Evolutionary conservation across 345 rosid genomes (phyloP).

Genomic region (Eucalyptus polyanthemos): DNA sequence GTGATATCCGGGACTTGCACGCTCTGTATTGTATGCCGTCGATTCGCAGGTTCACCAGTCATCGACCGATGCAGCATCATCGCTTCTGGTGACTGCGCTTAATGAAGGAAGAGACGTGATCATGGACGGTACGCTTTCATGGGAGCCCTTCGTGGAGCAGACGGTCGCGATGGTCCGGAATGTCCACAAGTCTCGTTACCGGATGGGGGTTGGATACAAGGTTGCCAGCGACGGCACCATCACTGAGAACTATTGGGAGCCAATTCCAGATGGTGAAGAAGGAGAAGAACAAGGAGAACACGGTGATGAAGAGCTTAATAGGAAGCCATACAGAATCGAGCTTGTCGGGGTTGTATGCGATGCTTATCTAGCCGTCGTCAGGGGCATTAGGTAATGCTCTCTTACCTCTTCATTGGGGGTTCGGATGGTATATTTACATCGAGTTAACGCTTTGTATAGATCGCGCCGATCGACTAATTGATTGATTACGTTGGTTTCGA

Average conservation of each 20-base stretch:
- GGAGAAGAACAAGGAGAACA: conserved; percentile 16
- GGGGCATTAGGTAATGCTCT: conserved; percentile 67
- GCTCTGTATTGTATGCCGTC: background rate
- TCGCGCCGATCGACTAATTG: too few relatives aligned
- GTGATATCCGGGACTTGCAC: background rate
- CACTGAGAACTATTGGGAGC: conserved; percentile 73
- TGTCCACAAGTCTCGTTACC: conserved; percentile 57
- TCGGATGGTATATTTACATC: background rate
- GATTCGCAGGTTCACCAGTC: conserved; percentile 67
- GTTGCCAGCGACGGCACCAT: conserved; percentile 46
- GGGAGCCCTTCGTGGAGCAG: conserved; percentile 90
- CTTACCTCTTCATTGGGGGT: background rate
- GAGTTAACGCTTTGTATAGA: background rate
- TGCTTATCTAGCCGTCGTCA: conserved; percentile 72
- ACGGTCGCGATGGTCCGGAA: conserved; percentile 73
- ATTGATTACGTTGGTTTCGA: background rate
- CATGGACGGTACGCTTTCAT: conserved; percentile 90
- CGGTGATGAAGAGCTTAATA: conserved; percentile 3
- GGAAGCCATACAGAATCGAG: conserved; percentile 77
- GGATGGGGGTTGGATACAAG: conserved; percentile 82
- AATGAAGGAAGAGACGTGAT: conserved; percentile 96
- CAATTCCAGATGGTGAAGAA: conserved; percentile 13
- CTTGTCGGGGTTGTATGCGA: conserved; percentile 88
- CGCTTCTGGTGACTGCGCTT: conserved; percentile 77
- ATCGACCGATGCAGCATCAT: conserved; percentile 84